phyloP scores from a whole-genome alignment of 2,329 filamentous ascomycete species.

The Penicillium sp. region DNA sequence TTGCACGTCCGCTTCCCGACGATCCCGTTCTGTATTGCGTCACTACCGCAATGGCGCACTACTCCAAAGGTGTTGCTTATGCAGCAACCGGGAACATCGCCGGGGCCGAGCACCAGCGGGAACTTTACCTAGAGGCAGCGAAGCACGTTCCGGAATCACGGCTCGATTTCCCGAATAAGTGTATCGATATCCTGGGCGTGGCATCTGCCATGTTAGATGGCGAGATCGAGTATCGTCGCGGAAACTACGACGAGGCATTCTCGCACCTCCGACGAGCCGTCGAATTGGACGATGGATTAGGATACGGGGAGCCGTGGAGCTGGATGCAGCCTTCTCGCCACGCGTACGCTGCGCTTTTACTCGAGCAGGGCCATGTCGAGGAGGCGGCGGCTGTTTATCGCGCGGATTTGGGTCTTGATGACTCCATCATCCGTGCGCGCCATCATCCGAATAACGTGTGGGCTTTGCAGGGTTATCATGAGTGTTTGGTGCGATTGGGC shows the following conservation, averaged over 20 bases:
- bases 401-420: conserved; percentile 60
- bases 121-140: conserved; percentile 53
- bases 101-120: conserved; percentile 55
- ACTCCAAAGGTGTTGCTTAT: conserved; percentile 66
- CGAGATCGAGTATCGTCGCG: conserved; percentile 68
- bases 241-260: conserved; percentile 60
- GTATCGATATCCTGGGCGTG: conserved; percentile 61
- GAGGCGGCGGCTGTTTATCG: conserved; percentile 59
- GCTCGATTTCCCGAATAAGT: conserved; percentile 68
- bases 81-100: conserved; percentile 57
- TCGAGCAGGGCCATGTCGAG: conserved; percentile 62
- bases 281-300: conserved; percentile 59
- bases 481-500: conserved; percentile 62
- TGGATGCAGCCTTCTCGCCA: conserved; percentile 76
- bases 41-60: conserved; percentile 66
- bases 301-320: conserved; percentile 73
- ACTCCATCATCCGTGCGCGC: conserved; percentile 61
- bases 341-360: conserved; percentile 66
- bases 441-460: conserved; percentile 73
- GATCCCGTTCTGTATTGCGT: conserved; percentile 65
- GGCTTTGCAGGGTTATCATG: conserved; percentile 70
- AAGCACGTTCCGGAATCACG: conserved; percentile 57
- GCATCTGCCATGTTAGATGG: conserved; percentile 67
- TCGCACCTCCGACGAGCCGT: conserved; percentile 58
- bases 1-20: conserved; percentile 55